Conservation (phyloP, 2,329 filamentous ascomycete species). For the Cladorrhinum sp. region DNA sequence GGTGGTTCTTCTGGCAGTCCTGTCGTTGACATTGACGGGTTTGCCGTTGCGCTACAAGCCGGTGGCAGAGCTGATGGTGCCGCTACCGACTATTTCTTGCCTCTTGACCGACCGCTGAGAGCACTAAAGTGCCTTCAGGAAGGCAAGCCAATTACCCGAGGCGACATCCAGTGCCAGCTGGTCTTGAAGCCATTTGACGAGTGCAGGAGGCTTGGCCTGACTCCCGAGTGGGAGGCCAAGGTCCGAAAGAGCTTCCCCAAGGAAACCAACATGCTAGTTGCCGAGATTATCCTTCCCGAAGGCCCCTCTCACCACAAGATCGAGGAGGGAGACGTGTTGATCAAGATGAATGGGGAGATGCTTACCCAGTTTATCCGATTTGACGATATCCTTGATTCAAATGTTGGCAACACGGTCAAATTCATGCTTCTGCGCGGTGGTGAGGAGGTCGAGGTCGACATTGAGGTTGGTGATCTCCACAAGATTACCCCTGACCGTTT, state of each 20-base stretch:
- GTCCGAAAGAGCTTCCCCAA: conserved; percentile 81
- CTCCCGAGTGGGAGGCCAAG: conserved; percentile 78
- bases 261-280: conserved; percentile 95
- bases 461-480: conserved; percentile 86
- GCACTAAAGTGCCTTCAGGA: conserved; percentile 83
- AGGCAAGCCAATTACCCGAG: conserved; percentile 72
- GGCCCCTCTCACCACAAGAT: conserved; percentile 85
- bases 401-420: conserved; percentile 73
- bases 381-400: conserved; percentile 88
- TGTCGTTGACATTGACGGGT: conserved; percentile 92
- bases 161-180: conserved; percentile 98
- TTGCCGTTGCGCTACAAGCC: conserved; percentile 87
- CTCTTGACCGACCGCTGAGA: conserved; percentile 82
- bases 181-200: conserved; percentile 97
- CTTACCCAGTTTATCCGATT: conserved; percentile 89
- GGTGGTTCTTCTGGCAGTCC: conserved; percentile 98
- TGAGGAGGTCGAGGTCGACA: conserved; percentile 77
- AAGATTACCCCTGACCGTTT: conserved; percentile 94
- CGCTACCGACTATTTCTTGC: conserved; percentile 95
- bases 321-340: conserved; percentile 88
- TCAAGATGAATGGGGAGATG: conserved; percentile 90
- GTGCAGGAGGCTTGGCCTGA: conserved; percentile 83
- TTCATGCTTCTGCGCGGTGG: conserved; percentile 86
- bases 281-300: conserved; percentile 88
- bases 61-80: conserved; percentile 92